Percentiles rank a stretch among this genome's conserved stretches.
These are phyloP conservation scores for Chamaecrista fasciculata DNA, from an alignment of 306 rosid species.

Conservation along the genomic window DNA sequence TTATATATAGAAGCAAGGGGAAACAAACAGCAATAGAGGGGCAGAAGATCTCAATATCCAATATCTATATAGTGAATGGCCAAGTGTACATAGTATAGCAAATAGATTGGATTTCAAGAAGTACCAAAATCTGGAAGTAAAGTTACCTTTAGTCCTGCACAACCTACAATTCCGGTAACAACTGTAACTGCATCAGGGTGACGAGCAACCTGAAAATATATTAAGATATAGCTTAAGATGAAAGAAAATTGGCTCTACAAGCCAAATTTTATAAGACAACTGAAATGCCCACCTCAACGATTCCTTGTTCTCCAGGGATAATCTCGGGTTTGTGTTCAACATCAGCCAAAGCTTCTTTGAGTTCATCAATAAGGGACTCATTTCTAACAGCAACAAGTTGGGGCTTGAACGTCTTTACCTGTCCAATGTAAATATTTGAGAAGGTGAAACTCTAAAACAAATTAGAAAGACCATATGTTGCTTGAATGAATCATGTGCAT, in stretches of 20 bases:
- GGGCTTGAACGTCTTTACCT: conserved; percentile 91
- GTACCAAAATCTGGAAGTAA: conserved; percentile 7
- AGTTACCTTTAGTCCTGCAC: conserved; percentile 95
- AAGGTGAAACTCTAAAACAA: conserved; percentile 8
- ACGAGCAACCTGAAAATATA: conserved; percentile 79
- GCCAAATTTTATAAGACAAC: conserved; percentile 8
- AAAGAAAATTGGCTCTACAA: conserved; percentile 17
- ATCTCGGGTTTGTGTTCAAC: conserved; percentile 86
- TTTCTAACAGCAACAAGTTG: conserved; percentile 87
- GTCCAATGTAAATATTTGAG: conserved; percentile 28
- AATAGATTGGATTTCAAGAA: conserved; percentile 8
- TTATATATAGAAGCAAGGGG: neutral
- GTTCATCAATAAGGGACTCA: conserved; percentile 78
- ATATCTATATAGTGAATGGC: neutral
- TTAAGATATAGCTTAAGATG: conserved; percentile 25
- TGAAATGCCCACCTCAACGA: conserved; percentile 68
- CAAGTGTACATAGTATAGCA: neutral
- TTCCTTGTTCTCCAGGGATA: conserved; percentile 96
- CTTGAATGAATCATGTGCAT: conserved; percentile 15
- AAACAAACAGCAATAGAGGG: conserved; percentile 2
- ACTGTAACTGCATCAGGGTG: conserved; percentile 95
- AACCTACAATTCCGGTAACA: conserved; percentile 96
- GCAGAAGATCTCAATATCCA: neutral
- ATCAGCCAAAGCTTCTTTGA: conserved; percentile 81
- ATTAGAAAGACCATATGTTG: neutral